Base-by-base conservation (phyloP, 495 filamentous ascomycete genomes). In the Xylaria castorea region DNA sequence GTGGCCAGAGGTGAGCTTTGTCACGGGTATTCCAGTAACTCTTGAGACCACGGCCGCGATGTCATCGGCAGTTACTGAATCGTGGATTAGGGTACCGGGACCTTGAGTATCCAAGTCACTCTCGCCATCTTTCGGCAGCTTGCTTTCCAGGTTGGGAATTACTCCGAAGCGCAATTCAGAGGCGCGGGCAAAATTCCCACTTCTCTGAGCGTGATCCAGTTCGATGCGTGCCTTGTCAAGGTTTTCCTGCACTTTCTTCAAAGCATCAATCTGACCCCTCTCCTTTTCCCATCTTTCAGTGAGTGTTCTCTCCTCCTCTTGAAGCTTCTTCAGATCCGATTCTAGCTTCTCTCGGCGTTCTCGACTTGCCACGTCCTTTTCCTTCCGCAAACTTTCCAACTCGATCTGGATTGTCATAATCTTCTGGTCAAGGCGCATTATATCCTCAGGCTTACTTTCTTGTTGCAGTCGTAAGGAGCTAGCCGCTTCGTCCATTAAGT, bases 381-480 rank as follows among this genome's bases (percentile, higher is more conserved):
- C 96, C 74, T 98, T 98, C 63, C 96, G 89, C 38, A 99, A 86
- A 66, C 95, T 97, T 79, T 99, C 96, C 1, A 99, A 86, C 80
- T 99, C 96, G 75, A 99, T 99, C 76, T 97, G 95, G 50, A 98
- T 93, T 1, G 96, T 98, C 85, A 97, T 95, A 63, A 99, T 97
- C 76, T 93, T 92, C 61, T 95, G 93, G 76, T 98, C 96, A 25
- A 98, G 87, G 64, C 92, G 89, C 78, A 94, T 90, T 38, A 99
- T 98, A 18, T 94, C 89, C 71, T 99, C 96, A 0, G 96, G 96
- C 74, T 97, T 97, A 75, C 94, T 97, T 82, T 99, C 96, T 80
- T 99, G 96, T 78, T 99, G 96, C 71, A 99, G 81, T 22, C 96
- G 88, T 11, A 98, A 84, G 16, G 93, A 92, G 50, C 93, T 97